Percentiles rank a stretch among this genome's conserved stretches.
These are phyloP conservation scores for Acmispon strigosus DNA, from an alignment of 306 rosid species.

Conservation along the genomic window DNA sequence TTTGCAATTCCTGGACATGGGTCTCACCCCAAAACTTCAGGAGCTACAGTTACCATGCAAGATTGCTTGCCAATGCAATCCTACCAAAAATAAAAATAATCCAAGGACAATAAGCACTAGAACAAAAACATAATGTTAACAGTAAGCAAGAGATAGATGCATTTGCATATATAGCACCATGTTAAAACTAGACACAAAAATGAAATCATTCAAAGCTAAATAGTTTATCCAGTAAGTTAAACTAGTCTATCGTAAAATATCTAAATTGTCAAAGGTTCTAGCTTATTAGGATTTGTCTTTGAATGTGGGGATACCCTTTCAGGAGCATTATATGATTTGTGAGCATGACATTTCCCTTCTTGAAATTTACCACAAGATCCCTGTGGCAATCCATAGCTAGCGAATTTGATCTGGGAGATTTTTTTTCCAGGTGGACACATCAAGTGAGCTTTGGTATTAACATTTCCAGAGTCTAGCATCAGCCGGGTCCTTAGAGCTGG, in stretches of 20 bases:
- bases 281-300: too few relatives aligned
- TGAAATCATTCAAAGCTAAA: background rate
- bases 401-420: constrained; percentile 47
- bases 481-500: constrained; percentile 32
- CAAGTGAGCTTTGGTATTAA: constrained; percentile 45
- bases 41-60: constrained; percentile 42
- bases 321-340: constrained; percentile 57
- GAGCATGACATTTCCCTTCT: constrained; percentile 58
- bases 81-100: constrained; percentile 12
- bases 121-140: too few relatives aligned
- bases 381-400: constrained; percentile 58
- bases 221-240: background rate
- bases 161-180: background rate
- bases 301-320: constrained; percentile 34
- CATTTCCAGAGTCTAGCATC: constrained; percentile 32
- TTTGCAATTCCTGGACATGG: constrained; percentile 49
- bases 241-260: too few relatives aligned
- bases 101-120: background rate
- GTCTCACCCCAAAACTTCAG: constrained; percentile 58
- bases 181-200: background rate
- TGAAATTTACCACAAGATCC: constrained; percentile 50
- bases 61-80: constrained; percentile 55
- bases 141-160: background rate
- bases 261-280: too few relatives aligned
- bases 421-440: constrained; percentile 53